These are phyloP conservation scores for Hirsutella minnesotensis DNA, from an alignment of 2,329 filamentous ascomycete species.

Conservation along the genomic window DNA sequence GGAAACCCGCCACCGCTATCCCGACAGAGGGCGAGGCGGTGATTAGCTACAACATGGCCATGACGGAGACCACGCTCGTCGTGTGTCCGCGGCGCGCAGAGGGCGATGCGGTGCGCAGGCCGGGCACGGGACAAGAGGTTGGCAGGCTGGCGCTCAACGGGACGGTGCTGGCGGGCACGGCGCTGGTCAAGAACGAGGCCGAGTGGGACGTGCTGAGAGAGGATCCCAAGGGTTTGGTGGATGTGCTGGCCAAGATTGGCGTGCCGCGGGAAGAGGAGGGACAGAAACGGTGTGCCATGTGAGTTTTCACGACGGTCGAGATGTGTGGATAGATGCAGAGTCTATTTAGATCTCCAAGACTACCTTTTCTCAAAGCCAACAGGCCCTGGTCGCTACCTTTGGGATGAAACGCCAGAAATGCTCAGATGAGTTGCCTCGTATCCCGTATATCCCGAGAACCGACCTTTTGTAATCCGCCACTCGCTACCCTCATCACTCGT, in stretches of 20 bases:
- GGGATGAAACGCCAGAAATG: too few relatives aligned
- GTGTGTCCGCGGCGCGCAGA: conserved; percentile 43
- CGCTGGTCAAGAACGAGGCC: conserved; percentile 45
- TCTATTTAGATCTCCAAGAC: too few relatives aligned
- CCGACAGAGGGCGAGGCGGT: conserved; percentile 26
- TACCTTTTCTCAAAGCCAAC: too few relatives aligned
- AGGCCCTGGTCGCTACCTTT: too few relatives aligned
- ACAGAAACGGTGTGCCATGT: background rate
- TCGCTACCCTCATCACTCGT: too few relatives aligned
- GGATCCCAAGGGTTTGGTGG: conserved; percentile 12
- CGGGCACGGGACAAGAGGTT: conserved; percentile 17
- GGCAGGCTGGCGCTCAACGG: conserved; percentile 44
- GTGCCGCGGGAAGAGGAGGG: conserved; percentile 9
- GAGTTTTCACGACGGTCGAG: too few relatives aligned
- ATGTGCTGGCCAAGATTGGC: conserved; percentile 16
- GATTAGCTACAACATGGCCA: conserved; percentile 54
- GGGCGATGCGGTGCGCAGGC: conserved; percentile 23
- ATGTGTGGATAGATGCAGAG: too few relatives aligned
- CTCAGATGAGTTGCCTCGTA: too few relatives aligned
- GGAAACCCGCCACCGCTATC: conserved; percentile 8
- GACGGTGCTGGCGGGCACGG: conserved; percentile 51
- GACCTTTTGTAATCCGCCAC: too few relatives aligned
- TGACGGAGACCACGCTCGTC: conserved; percentile 41
- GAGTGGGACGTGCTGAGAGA: conserved; percentile 44
- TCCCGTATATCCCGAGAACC: too few relatives aligned